phyloP scores from a whole-genome alignment of 1,284 basidiomycete genomes.

The Abortiporus biennis region DNA sequence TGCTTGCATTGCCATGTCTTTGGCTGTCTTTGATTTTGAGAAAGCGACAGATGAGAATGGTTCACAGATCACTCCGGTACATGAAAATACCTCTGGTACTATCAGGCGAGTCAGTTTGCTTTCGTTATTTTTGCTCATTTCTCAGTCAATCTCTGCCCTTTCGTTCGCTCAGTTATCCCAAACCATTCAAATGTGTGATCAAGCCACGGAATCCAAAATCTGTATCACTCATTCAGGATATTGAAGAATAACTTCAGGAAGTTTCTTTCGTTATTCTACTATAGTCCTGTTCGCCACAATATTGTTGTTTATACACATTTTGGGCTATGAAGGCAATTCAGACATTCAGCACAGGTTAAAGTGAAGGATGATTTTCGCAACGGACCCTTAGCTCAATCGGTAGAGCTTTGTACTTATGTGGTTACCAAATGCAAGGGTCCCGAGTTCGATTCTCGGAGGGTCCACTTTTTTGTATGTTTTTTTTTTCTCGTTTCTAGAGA shows the following conservation, averaged over 20 bases:
- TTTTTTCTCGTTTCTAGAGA: too few species aligned
- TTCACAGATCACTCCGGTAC: constrained; percentile 1
- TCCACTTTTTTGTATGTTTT: constrained; percentile 34
- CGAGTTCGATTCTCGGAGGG: constrained; percentile 45
- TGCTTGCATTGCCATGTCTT: constrained; percentile 14
- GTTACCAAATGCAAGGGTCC: constrained; percentile 39
- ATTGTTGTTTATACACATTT: too few species aligned
- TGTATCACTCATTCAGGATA: too few species aligned
- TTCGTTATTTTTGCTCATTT: neutral
- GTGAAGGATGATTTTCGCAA: too few species aligned
- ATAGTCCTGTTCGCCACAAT: too few species aligned
- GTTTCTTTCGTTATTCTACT: too few species aligned
- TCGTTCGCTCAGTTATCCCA: constrained; percentile 35
- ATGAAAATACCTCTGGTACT: constrained; percentile 1
- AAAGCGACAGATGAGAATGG: constrained; percentile 15
- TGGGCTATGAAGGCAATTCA: too few species aligned
- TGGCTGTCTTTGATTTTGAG: constrained; percentile 20
- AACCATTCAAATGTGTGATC: constrained; percentile 15
- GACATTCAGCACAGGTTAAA: too few species aligned
- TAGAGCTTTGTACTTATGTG: constrained; percentile 45
- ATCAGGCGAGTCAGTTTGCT: constrained; percentile 7
- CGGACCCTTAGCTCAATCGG: constrained; percentile 43
- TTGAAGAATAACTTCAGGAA: too few species aligned
- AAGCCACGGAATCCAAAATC: constrained; percentile 7
- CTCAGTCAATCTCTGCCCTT: too few species aligned